Percentiles rank a stretch among this genome's conserved stretches.
Conservation (phyloP, 306 rosid species). For the Vachellia pachyceras region DNA sequence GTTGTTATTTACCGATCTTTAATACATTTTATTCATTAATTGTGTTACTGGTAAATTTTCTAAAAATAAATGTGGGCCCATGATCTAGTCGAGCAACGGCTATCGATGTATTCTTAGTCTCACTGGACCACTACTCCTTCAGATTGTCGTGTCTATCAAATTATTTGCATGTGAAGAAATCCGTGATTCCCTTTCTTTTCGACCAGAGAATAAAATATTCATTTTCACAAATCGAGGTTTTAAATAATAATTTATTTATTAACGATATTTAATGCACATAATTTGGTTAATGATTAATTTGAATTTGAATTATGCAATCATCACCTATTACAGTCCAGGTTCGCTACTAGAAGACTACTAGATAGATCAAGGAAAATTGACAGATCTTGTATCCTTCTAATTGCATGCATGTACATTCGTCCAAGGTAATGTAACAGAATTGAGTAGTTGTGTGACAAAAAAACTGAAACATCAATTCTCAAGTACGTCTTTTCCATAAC, state of each 20-base stretch:
- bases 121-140: background rate
- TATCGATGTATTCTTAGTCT: background rate
- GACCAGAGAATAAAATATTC: background rate
- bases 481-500: slow-evolving; percentile 13
- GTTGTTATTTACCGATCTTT: too few relatives aligned
- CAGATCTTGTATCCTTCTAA: slow-evolving; percentile 1
- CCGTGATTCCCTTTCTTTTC: background rate
- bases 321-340: background rate
- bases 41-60: too few relatives aligned
- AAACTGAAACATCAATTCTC: slow-evolving; percentile 28
- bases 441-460: background rate
- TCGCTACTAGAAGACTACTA: background rate
- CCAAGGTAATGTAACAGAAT: background rate
- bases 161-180: background rate
- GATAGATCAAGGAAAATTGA: background rate
- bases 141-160: background rate
- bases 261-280: background rate
- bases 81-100: background rate
- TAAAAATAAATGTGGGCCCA: background rate
- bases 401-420: background rate
- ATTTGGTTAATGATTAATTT: background rate
- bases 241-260: background rate
- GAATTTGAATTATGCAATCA: background rate
- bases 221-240: background rate
- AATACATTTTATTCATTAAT: too few relatives aligned